Base-by-base conservation (phyloP, 2,329 filamentous ascomycete species). In the Bimuria novae-zelandiae region DNA sequence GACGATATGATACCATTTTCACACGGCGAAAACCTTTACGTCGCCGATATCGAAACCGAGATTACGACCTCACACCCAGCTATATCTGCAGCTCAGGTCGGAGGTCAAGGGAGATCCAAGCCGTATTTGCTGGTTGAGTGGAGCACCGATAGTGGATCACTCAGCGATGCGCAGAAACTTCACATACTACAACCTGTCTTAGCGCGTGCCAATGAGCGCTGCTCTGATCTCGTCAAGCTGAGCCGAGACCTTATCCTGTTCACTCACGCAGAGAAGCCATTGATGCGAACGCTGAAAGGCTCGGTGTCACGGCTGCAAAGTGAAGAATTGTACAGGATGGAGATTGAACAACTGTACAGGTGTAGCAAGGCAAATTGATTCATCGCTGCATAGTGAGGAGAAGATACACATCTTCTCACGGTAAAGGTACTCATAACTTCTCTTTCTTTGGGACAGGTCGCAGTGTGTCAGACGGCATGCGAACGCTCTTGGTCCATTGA, bases 1-100 rank as follows among this genome's bases (percentile, higher is more conserved):
- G 79, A 82, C 52, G 77, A 79, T 54, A 68, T 82, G 41, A 77
- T 82, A 14, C 78, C 82, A 11, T 76, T 82, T 27, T 78, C 76
- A 1, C 81, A 77, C 39, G 80, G 80, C 29, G 79, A 82, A 65
- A 82, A 82, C 62, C 61, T 82, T 5, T 50, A 49, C 19, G 52
- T 35, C 7, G 36, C 23, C 10, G 44, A 48, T 22, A 46, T 52
- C 5, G 43, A 47, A 27, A 21, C 61, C 51, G 30, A 32, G n/a
- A 45, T 57, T 21, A n/a, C 25, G 23, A 17, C 40, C 27, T 39
- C 39, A 4, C 40, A 45, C 29, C 39, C 12, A 17, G 33, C 14
- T 11, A 35, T 56, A 6, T 40, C 35, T 1, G 50, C 25, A 2
- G 55, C 49, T 12, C 36, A 53, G n/a, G 41, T 59, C 21, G 58